Percentiles rank a stretch among this genome's conserved stretches.
Conservation (phyloP, 2,329 filamentous ascomycete species). For the Hymenoscyphus occultus region DNA sequence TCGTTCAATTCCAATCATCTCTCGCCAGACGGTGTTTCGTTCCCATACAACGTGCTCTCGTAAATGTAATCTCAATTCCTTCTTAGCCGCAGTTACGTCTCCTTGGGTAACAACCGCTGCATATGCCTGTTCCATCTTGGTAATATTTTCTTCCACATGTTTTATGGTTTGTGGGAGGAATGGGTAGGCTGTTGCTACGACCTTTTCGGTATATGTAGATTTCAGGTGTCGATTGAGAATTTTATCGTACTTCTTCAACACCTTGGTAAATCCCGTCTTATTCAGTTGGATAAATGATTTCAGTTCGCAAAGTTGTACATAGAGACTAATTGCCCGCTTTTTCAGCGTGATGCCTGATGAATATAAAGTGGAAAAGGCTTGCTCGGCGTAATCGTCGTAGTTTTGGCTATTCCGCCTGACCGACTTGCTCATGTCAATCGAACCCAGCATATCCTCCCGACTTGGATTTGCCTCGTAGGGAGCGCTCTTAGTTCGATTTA, state of each 20-base stretch:
- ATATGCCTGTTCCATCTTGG: constrained; percentile 74
- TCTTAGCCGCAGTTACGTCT: constrained; percentile 71
- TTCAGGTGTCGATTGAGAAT: constrained; percentile 82
- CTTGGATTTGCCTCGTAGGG: constrained; percentile 26
- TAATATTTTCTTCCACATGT: constrained; percentile 67
- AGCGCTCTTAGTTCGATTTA: constrained; percentile 36
- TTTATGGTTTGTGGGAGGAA: constrained; percentile 73
- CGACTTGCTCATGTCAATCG: constrained; percentile 57
- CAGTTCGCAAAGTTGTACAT: constrained; percentile 90
- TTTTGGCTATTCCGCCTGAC: constrained; percentile 61
- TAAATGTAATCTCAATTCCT: constrained; percentile 84
- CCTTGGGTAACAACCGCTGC: constrained; percentile 78
- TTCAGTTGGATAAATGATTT: constrained; percentile 96
- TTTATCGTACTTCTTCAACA: constrained; percentile 98
- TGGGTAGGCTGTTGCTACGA: constrained; percentile 75
- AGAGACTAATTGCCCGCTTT: constrained; percentile 82
- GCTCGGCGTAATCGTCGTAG: constrained; percentile 77
- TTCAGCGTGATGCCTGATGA: constrained; percentile 81
- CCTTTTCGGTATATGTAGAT: constrained; percentile 67
- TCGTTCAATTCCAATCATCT: constrained; percentile 97
- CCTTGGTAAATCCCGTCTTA: constrained; percentile 93
- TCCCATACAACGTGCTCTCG: constrained; percentile 99
- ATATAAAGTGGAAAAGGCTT: constrained; percentile 65
- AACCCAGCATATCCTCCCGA: constrained; percentile 56
- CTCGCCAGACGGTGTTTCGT: constrained; percentile 96